A percentile compares a stretch with the other conserved stretches of the same genome.
These are phyloP conservation scores for Mycena indigotica DNA, from an alignment of 768 basidiomycete genomes.

Conservation along the genomic window DNA sequence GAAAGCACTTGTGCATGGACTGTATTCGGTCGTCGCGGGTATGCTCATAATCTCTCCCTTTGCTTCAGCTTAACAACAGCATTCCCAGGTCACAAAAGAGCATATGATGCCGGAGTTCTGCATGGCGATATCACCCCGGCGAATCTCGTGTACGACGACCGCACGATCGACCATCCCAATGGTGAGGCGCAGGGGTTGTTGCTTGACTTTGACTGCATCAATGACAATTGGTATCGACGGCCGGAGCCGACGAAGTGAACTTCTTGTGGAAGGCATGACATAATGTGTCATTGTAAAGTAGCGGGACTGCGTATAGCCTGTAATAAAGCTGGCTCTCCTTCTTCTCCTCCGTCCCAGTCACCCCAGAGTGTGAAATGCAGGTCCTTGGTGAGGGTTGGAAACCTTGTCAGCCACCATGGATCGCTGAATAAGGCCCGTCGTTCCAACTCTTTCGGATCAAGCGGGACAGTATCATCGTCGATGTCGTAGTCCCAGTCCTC, in stretches of 20 bases:
- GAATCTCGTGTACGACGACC: background rate
- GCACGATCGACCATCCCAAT: background rate
- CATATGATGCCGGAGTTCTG: background rate
- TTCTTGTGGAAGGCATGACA: too few species aligned
- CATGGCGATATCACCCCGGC: background rate
- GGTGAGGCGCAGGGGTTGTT: background rate
- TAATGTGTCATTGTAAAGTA: too few species aligned
- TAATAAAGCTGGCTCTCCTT: background rate
- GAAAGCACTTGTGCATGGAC: too few species aligned
- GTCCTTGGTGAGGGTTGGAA: background rate
- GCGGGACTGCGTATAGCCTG: conserved; percentile 8
- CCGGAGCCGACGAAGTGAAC: too few species aligned
- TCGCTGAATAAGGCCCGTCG: conserved; percentile 2
- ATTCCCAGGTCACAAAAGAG: background rate
- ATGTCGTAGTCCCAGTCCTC: too few species aligned
- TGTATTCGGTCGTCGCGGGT: too few species aligned
- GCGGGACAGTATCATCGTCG: too few species aligned
- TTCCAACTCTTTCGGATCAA: background rate
- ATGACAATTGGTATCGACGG: too few species aligned
- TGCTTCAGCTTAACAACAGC: too few species aligned
- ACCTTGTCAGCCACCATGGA: conserved; percentile 8
- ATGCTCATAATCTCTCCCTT: too few species aligned
- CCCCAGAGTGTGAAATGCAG: conserved; percentile 7
- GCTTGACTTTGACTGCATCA: background rate
- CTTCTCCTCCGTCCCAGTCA: background rate